Evolutionary conservation across 352 stramenopile species (phyloP), one percentile per base, ranked within the genome.

Genomic region (Blastocystis sp.): DNA sequence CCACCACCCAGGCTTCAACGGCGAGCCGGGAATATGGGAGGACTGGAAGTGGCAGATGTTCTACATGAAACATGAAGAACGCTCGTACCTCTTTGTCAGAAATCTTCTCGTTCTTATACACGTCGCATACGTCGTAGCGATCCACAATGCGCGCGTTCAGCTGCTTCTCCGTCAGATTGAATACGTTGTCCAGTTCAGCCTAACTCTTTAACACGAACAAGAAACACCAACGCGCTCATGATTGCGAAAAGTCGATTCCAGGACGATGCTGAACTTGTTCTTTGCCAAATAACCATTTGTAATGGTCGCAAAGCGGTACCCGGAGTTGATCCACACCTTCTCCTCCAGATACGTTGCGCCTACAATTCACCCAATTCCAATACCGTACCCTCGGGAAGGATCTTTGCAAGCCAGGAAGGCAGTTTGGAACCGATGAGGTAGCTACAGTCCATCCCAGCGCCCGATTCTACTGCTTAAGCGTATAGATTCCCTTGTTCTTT

Each of bases 241-340:
- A 60, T 77, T 77, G 28, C 45, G 28, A 61, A 61, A 59, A 11
- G 45, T 77, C 4, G 43, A 61, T n/a, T 77, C 67, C 41, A 77
- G 21, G n/a, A 77, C 67, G 28, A 77, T 56, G 4, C n/a, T 38
- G 28, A 77, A 77, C 67, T 61, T 77, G 7, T 7, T 38, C 43
- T 77, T 77, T 28, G 10, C 60, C 14, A 77, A 9, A 48, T 28
- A 77, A 19, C 67, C 67, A n/a, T 61, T 61, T 9, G 67, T 77
- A 43, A 77, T 77, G 19, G 43, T 77, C 40, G 67, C 67, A n/a
- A 77, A 77, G 21, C 67, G 67, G 41, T 77, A 77, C 19, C 60
- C 67, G 2, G n/a, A 9, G 3, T 28, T 59, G 43, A 77, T 56
- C 67, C 67, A 77, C 38, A 43, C 67, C 43, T 77, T 77, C 41